Conservation (phyloP, 2,329 filamentous ascomycete species). For the Zymoseptoria ardabiliae region DNA sequence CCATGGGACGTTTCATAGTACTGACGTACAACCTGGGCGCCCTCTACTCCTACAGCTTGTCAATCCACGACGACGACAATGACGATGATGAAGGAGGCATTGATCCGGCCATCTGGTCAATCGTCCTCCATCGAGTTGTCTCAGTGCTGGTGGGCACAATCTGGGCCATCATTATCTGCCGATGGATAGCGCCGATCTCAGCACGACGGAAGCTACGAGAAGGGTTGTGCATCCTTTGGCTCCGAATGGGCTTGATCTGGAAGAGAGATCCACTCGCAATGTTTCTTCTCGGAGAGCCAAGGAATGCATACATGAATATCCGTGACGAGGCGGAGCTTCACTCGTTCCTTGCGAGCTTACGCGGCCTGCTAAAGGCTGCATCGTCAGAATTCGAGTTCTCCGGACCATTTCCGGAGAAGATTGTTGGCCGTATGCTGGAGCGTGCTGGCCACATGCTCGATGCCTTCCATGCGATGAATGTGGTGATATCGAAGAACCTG, state of each 20-base stretch:
- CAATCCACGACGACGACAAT: constrained; percentile 68
- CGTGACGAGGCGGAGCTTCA: constrained; percentile 82
- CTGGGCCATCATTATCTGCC: constrained; percentile 86
- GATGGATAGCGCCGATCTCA: constrained; percentile 88
- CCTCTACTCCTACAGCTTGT: constrained; percentile 86
- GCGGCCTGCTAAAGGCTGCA: constrained; percentile 64
- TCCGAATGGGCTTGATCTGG: constrained; percentile 95
- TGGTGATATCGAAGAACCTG: constrained; percentile 76
- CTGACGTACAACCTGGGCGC: constrained; percentile 94
- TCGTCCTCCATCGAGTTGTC: constrained; percentile 78
- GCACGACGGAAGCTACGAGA: constrained; percentile 82
- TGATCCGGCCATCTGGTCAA: constrained; percentile 77
- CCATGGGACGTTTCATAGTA: constrained; percentile 87
- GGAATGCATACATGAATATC: constrained; percentile 66
- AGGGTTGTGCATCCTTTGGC: constrained; percentile 81
- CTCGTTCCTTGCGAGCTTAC: constrained; percentile 65
- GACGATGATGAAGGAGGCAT: constrained; percentile 80
- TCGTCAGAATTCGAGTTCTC: constrained; percentile 81
- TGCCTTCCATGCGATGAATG: constrained; percentile 92
- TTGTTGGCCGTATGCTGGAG: constrained; percentile 66
- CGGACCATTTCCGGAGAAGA: constrained; percentile 72
- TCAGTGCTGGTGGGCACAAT: constrained; percentile 80
- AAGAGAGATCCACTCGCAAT: constrained; percentile 80
- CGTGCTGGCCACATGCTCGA: constrained; percentile 81
- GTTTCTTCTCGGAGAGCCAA: constrained; percentile 42